Evolutionary conservation across 108 stramenopile species (phyloP).

Genomic region (Discostella pseudostelligera): DNA sequence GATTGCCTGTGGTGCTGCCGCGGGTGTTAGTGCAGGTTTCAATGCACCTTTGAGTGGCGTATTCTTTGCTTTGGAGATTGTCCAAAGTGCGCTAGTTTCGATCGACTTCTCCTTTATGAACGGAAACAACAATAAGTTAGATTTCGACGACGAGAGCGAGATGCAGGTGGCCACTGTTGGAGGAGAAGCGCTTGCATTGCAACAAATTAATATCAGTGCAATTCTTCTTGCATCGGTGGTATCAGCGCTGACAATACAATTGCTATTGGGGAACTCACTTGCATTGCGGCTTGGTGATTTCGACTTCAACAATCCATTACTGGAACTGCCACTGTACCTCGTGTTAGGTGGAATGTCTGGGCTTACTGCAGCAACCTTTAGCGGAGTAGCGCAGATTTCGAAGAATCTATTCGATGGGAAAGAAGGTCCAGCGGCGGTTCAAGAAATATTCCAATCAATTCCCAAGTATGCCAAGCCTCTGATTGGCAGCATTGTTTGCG

Average conservation of each 20-base stretch:
- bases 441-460: constrained; percentile 36
- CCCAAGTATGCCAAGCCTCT: constrained; percentile 65
- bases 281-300: constrained; percentile 58
- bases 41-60: constrained; percentile 93
- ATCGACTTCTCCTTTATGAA: constrained; percentile 30
- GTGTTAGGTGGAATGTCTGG: constrained; percentile 78
- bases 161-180: constrained; percentile 27
- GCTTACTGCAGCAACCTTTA: constrained; percentile 65
- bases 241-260: constrained; percentile 70
- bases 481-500: constrained; percentile 75
- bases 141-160: constrained; percentile 7
- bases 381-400: constrained; percentile 55
- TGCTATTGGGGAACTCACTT: constrained; percentile 75
- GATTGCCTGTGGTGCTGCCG: constrained; percentile 85
- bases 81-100: constrained; percentile 58
- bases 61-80: constrained; percentile 90
- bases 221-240: constrained; percentile 75
- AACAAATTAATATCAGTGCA: constrained; percentile 66
- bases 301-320: constrained; percentile 68
- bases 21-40: constrained; percentile 92
- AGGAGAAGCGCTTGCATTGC: constrained; percentile 43
- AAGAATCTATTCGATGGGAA: constrained; percentile 61
- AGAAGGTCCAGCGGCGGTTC: constrained; percentile 53
- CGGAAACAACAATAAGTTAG: constrained; percentile 2
- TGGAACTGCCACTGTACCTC: constrained; percentile 86